Percentiles rank a stretch among this genome's conserved stretches.
phyloP scores from a whole-genome alignment of 306 rosid species.

The Ormosia semicastrata region DNA sequence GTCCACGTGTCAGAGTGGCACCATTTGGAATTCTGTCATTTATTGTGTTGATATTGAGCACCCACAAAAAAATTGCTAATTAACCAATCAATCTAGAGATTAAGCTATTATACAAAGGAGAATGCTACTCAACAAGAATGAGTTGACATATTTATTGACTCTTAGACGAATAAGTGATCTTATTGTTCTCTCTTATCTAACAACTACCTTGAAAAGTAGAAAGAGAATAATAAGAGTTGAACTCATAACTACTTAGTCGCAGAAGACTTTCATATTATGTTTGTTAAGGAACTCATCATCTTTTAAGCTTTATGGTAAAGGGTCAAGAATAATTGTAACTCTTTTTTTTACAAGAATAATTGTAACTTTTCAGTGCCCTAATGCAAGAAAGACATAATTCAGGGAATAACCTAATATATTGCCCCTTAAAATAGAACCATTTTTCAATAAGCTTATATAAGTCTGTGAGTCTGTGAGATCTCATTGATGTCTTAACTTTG shows the following conservation, averaged over 20 bases:
- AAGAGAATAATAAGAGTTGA: neutral
- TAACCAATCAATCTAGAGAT: neutral
- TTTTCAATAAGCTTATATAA: neutral
- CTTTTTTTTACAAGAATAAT: too few species aligned
- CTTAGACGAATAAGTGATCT: neutral
- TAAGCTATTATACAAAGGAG: neutral
- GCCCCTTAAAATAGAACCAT: neutral
- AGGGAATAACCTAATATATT: neutral
- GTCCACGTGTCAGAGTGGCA: neutral
- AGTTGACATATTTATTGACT: neutral
- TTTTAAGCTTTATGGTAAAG: neutral
- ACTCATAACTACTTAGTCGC: neutral
- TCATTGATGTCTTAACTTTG: neutral
- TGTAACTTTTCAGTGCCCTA: neutral
- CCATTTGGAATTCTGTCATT: neutral
- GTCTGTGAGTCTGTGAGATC: neutral
- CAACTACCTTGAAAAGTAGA: neutral
- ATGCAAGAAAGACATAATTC: neutral
- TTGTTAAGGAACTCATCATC: neutral
- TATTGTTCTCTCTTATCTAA: neutral
- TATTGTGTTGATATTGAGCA: neutral
- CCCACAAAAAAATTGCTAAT: neutral
- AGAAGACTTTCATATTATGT: neutral
- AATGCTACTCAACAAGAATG: slow-evolving; percentile 1
- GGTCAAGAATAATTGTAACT: neutral